Conservation (phyloP, 169 alveolate genomes). For the Sarcocystis neurona region DNA sequence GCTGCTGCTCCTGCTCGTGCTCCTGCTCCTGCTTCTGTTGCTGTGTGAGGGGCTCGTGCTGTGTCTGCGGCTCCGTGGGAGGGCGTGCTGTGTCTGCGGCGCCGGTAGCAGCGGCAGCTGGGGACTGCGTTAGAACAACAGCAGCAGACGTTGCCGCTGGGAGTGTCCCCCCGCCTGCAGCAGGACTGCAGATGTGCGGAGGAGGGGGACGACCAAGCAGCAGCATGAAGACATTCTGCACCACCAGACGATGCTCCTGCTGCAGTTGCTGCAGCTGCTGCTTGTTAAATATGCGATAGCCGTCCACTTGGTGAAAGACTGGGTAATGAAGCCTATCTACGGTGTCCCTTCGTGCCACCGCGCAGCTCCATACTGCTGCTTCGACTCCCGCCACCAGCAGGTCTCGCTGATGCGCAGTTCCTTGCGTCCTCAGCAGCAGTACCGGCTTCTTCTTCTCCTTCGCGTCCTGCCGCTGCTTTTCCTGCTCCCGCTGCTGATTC, state of each 20-base stretch:
- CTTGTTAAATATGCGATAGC: conserved; percentile 67
- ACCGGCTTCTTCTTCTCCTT: no score
- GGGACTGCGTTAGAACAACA: no score
- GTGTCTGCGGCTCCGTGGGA: background rate
- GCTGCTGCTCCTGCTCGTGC: no score
- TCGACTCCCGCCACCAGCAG: conserved; percentile 69
- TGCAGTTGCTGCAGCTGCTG: background rate
- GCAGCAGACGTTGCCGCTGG: no score
- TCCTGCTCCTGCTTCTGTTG: background rate
- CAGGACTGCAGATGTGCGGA: no score
- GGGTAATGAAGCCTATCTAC: conserved; percentile 86
- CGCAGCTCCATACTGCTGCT: conserved; percentile 75
- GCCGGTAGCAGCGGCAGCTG: background rate
- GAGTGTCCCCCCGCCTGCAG: no score
- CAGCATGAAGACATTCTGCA: no score
- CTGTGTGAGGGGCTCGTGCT: background rate
- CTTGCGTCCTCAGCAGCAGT: conserved; percentile 77
- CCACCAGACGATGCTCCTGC: conserved; percentile 51
- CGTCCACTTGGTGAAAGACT: conserved; percentile 85
- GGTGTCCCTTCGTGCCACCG: conserved; percentile 84
- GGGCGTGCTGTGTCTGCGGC: background rate
- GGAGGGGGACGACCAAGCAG: no score
- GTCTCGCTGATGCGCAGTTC: conserved; percentile 80
- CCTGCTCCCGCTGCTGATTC: background rate
- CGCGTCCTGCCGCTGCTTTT: background rate